Conservation (phyloP, 2,329 filamentous ascomycete genomes). For the Thielaviopsis musarum region DNA sequence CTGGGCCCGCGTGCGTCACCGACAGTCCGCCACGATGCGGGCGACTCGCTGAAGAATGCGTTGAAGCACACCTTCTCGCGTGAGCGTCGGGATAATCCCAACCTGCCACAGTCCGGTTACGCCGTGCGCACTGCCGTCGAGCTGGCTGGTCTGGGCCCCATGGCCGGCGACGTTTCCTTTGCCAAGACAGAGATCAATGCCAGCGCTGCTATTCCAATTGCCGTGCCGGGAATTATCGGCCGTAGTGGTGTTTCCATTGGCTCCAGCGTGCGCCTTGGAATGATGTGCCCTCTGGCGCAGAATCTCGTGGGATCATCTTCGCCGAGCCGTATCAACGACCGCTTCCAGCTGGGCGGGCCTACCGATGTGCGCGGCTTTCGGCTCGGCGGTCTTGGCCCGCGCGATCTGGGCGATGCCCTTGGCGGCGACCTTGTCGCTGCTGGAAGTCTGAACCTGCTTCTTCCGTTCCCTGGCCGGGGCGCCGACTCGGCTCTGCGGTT, state of each 20-base stretch:
- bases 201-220: constrained; percentile 56
- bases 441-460: constrained; percentile 66
- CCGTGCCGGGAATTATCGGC: constrained; percentile 49
- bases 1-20: constrained; percentile 61
- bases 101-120: constrained; percentile 71
- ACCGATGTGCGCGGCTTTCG: constrained; percentile 92
- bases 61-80: constrained; percentile 65
- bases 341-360: constrained; percentile 86
- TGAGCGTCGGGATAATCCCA: constrained; percentile 68
- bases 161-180: constrained; percentile 85
- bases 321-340: constrained; percentile 75
- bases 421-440: constrained; percentile 89
- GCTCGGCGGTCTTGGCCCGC: constrained; percentile 72
- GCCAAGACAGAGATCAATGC: constrained; percentile 81
- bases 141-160: constrained; percentile 68
- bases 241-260: constrained; percentile 69
- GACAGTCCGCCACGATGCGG: constrained; percentile 68
- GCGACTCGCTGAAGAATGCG: constrained; percentile 79
- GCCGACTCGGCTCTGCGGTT: constrained; percentile 71
- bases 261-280: constrained; percentile 61
- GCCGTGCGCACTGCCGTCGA: constrained; percentile 63
- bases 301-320: constrained; percentile 32
- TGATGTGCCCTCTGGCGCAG: constrained; percentile 64
- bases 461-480: constrained; percentile 70
- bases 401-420: constrained; percentile 69